Evolutionary conservation across 106 monocot species (phyloP).

Genomic region (Dioscorea zingiberensis): DNA sequence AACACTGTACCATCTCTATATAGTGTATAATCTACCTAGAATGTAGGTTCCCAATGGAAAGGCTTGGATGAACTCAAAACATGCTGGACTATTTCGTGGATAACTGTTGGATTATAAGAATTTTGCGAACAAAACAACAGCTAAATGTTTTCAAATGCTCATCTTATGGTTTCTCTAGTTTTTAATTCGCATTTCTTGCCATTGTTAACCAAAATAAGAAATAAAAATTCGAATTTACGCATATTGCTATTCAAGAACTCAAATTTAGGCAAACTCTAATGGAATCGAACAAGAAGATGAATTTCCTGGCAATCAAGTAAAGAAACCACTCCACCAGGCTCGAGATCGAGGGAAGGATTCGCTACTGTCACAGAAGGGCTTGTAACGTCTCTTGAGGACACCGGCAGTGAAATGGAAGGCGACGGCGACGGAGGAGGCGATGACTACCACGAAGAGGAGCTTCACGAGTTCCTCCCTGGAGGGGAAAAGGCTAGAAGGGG

Average conservation of each 20-base stretch:
- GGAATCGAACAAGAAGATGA: not conserved
- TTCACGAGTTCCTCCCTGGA: constrained; percentile 46
- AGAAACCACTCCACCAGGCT: constrained; percentile 14
- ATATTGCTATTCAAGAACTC: not conserved
- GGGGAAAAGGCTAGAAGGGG: constrained; percentile 50
- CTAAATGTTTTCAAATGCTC: too few species aligned
- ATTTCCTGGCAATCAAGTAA: not conserved
- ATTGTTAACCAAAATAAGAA: too few species aligned
- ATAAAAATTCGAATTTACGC: not conserved
- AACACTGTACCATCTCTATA: too few species aligned
- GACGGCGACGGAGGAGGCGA: constrained; percentile 64
- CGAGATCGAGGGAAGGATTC: not conserved
- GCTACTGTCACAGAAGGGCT: constrained; percentile 68
- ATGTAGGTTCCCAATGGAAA: too few species aligned
- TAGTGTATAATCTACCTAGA: too few species aligned
- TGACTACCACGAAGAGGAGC: constrained; percentile 53
- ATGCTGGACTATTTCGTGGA: too few species aligned
- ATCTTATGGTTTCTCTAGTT: too few species aligned
- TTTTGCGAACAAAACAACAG: too few species aligned
- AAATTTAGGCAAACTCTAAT: not conserved
- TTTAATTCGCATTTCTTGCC: too few species aligned
- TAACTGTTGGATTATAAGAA: too few species aligned
- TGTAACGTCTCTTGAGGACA: constrained; percentile 36
- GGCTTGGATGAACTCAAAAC: too few species aligned
- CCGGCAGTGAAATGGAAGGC: constrained; percentile 32